Evolutionary conservation across 2,329 filamentous ascomycete species (phyloP), one percentile per base, ranked within the genome.

Genomic region (Penicillium sp.): DNA sequence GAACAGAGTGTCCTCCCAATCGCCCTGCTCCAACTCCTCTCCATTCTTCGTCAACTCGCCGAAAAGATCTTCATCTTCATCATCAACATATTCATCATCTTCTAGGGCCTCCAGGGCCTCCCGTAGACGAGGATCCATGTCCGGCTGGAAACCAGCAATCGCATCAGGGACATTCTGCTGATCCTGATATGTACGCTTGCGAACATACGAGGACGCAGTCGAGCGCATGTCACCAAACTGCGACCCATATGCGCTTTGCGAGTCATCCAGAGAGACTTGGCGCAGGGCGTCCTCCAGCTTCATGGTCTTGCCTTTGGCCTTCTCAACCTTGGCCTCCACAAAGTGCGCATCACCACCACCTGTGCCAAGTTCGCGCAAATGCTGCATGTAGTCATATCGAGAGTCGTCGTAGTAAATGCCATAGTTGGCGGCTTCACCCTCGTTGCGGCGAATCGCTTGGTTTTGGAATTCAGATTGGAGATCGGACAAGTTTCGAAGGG

Each of bases 381-480:
- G 95, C 78, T 99, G 95, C 95, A 99, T 99, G 80, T 99, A 99
- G 78, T 99, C 95, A 79, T 99, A 99, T 73, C 92, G 86, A 66
- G 91, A 90, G 79, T 99, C 95, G 78, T 99, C 96, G 77, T 85
- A 99, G 82, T 91, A 99, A 66, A 99, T 87, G 65, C 95, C 95
- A 78, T 97, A 87, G 75, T 91, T 91, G 68, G 96, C 95, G 8
- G 96, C 95, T 80, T 99, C 93, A 70, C 96, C 96, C 78, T 99
- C 95, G 76, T 99, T 98, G 59, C 87, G 85, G 68, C 93, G 88
- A 66, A 97, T 87, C 62, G 79, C 80, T 45, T 83, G 81, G 37
- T 85, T 81, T 1, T 90, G 90, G 53, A 97, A 88, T 74, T 89
- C 86, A 52, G 80, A 75, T 64, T 96, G 90, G 3, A 99, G 82